Evolutionary conservation across 164 flowering plant species (phyloP), one percentile per base, ranked within the genome.

Genomic region (Vitis riparia): DNA sequence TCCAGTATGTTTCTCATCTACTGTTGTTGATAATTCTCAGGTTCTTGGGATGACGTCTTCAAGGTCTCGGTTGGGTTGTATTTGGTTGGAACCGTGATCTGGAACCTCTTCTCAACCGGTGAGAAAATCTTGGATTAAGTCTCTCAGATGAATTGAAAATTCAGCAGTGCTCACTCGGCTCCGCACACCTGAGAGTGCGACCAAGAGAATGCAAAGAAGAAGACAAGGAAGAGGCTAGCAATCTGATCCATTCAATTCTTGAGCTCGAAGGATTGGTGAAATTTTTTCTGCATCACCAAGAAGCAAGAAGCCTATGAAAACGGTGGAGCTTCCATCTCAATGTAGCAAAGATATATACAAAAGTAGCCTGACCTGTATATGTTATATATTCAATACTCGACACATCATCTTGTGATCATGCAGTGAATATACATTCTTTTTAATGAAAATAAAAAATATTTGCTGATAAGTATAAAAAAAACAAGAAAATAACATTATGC

Each of bases 31-130:
- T 51, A 55, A 9, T 57, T 61, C 56, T 76, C 90, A 94, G 99
- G 99, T 68, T 89, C 97, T 55, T 94, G 99, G 99, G 99, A 94
- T 67, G 88, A 94, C 62, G 99, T 94, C 65, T 94, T 94, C 80
- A 80, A 89, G 85, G 97, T 91, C 61, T 87, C 97, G 9, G 97
- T 94, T n/a, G 88, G 91, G 17, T 89, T 94, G 1, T 94, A 92
- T 78, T 75, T 94, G 76, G 86, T 82, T 19, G 99, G 99, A 72
- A 94, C 99, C 5, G 95, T 91, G n/a, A 83, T 94, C 55, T 94
- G 97, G 97, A 94, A 92, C 67, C 83, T 92, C 27, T 94, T 94
- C 75, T 92, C 99, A 10, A 92, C 99, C 8, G 99, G 99, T 12
- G 99, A 94, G 80, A 92, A 90, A 75, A 91, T 94, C 37, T 53